These are phyloP conservation scores for Ambrosia trifida DNA, from an alignment of 129 eudicot genomes.

Conservation along the genomic window DNA sequence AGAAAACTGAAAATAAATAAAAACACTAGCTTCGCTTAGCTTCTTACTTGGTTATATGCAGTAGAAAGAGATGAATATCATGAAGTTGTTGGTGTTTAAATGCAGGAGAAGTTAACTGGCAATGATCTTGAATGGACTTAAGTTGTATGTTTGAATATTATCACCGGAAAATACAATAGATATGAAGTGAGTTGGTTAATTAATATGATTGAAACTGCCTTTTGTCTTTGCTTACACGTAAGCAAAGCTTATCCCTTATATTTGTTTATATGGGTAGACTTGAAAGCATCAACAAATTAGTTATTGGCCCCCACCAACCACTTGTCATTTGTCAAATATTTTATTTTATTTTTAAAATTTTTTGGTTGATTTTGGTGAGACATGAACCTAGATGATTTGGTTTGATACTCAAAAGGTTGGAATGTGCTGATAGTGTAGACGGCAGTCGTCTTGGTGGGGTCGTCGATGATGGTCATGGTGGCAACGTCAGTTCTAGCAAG, in stretches of 20 bases:
- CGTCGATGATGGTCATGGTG: too few species aligned
- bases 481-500: too few species aligned
- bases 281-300: constrained; percentile 18
- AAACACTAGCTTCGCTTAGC: background rate
- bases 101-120: background rate
- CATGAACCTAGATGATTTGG: background rate
- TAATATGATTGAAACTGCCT: background rate
- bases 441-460: too few species aligned
- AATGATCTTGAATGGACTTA: background rate
- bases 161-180: background rate
- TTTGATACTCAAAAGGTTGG: background rate
- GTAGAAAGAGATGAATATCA: constrained; percentile 16
- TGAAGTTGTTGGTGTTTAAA: constrained; percentile 15
- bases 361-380: background rate
- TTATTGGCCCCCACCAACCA: constrained; percentile 21
- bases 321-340: background rate
- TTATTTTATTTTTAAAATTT: background rate
- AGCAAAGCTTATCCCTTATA: constrained; percentile 30
- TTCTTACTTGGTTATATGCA: constrained; percentile 10
- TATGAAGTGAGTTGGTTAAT: background rate
- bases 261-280: constrained; percentile 18
- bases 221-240: constrained; percentile 40
- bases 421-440: too few species aligned
- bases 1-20: background rate
- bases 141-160: constrained; percentile 16